A percentile compares a stretch with the other conserved stretches of the same genome.
These are phyloP conservation scores for Xylaria sp. DNA, from an alignment of 2,329 filamentous ascomycete species.

Conservation along the genomic window DNA sequence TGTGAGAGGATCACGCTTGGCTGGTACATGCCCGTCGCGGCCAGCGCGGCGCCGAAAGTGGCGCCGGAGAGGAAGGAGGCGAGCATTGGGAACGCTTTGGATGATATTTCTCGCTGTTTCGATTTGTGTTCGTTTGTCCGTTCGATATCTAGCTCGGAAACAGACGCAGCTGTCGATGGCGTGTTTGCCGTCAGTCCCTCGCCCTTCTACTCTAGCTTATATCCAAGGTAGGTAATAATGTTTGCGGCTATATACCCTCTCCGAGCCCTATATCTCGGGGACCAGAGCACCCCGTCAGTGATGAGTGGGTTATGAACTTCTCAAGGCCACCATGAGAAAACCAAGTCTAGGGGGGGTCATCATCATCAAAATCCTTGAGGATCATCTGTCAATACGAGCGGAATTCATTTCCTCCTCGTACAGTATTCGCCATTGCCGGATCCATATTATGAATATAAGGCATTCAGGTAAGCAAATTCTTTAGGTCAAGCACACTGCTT, in stretches of 20 bases:
- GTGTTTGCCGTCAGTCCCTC: background rate
- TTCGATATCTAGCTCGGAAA: background rate
- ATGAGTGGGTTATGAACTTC: slow-evolving; percentile 2
- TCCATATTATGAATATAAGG: slow-evolving; percentile 27
- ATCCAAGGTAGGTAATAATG: background rate
- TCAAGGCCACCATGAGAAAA: slow-evolving; percentile 5
- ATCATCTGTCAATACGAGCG: slow-evolving; percentile 12
- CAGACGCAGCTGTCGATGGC: background rate
- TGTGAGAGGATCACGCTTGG: slow-evolving; percentile 70
- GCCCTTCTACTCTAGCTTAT: slow-evolving; percentile 4
- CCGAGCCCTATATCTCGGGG: slow-evolving; percentile 12
- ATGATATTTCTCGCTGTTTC: background rate
- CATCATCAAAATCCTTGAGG: slow-evolving; percentile 17
- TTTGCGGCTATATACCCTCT: slow-evolving; percentile 1
- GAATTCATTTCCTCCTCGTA: slow-evolving; percentile 4
- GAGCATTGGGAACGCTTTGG: slow-evolving; percentile 20
- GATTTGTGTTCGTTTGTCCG: background rate
- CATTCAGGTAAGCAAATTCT: background rate
- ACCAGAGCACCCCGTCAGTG: slow-evolving; percentile 10
- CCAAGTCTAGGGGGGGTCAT: slow-evolving; percentile 7
- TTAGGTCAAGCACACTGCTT: slow-evolving; percentile 18
- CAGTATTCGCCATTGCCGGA: slow-evolving; percentile 20
- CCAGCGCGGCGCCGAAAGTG: slow-evolving; percentile 70
- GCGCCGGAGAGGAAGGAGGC: slow-evolving; percentile 59
- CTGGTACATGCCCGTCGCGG: slow-evolving; percentile 68